phyloP scores from a whole-genome alignment of 148 eudicot species.

The Rhododendron molle region DNA sequence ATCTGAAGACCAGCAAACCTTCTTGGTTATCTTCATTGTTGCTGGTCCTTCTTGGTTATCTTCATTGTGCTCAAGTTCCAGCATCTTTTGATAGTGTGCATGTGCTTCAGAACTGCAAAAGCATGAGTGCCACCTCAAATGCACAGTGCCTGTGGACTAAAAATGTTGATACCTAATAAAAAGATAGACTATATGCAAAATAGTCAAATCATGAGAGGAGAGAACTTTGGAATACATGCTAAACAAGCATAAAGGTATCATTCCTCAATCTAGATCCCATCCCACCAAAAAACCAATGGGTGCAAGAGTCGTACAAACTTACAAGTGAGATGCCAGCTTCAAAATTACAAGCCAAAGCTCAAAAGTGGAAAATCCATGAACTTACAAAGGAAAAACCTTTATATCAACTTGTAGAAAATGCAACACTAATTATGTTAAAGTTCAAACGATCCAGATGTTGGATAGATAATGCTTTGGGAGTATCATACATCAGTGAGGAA shows the following conservation, averaged over 20 bases:
- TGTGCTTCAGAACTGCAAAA: background rate
- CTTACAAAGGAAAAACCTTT: background rate
- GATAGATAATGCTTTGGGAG: no score
- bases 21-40: background rate
- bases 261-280: background rate
- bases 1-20: constrained; percentile 2
- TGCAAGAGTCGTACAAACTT: background rate
- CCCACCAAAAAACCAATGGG: background rate
- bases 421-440: background rate
- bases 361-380: background rate
- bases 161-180: background rate
- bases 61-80: background rate
- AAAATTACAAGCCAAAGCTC: background rate
- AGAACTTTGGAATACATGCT: background rate
- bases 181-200: background rate
- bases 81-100: background rate
- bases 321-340: background rate
- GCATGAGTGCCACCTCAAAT: background rate
- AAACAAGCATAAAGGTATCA: background rate
- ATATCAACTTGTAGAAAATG: background rate
- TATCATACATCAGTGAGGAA: background rate
- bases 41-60: background rate
- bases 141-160: background rate
- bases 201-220: background rate
- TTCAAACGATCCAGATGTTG: background rate